These are phyloP conservation scores for Leccinum aurantiacum DNA, from an alignment of 768 basidiomycete species.

Conservation along the genomic window DNA sequence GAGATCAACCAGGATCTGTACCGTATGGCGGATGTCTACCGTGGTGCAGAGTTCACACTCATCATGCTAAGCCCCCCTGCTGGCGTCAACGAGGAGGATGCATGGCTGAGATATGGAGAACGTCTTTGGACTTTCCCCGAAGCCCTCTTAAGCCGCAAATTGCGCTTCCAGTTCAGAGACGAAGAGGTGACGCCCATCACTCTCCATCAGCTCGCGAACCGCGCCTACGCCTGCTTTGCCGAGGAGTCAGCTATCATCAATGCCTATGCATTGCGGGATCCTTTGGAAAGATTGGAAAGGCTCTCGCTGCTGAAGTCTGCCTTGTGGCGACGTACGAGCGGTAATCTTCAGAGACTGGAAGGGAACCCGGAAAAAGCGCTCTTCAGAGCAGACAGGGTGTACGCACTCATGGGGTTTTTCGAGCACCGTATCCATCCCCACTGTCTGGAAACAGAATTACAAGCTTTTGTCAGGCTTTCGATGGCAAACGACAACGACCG, in stretches of 20 bases:
- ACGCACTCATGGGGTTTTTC: slow-evolving; percentile 29
- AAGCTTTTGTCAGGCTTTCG: slow-evolving; percentile 24
- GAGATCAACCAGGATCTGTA: slow-evolving; percentile 22
- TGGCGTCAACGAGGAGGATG: background rate
- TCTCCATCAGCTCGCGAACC: slow-evolving; percentile 25
- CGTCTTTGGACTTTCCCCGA: slow-evolving; percentile 28
- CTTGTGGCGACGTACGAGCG: slow-evolving; percentile 23
- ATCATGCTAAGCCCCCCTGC: slow-evolving; percentile 16
- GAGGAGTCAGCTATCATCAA: slow-evolving; percentile 26
- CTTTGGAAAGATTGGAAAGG: slow-evolving; percentile 25
- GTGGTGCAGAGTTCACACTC: slow-evolving; percentile 23
- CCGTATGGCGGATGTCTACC: slow-evolving; percentile 27
- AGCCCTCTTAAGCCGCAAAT: slow-evolving; percentile 21
- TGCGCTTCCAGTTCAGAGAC: slow-evolving; percentile 15
- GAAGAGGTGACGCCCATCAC: slow-evolving; percentile 16
- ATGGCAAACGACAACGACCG: slow-evolving; percentile 28
- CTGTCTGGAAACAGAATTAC: slow-evolving; percentile 16
- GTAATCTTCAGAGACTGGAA: background rate
- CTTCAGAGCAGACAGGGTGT: slow-evolving; percentile 26
- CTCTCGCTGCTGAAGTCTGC: slow-evolving; percentile 23
- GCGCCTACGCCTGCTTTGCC: slow-evolving; percentile 15
- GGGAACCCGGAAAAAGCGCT: background rate
- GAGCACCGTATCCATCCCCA: slow-evolving; percentile 24
- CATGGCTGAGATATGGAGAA: slow-evolving; percentile 21
- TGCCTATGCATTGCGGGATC: slow-evolving; percentile 18